A percentile compares a stretch with the other conserved stretches of the same genome.
Conservation (phyloP, 108 stramenopile genomes). For the Pelagomonas calceolata region DNA sequence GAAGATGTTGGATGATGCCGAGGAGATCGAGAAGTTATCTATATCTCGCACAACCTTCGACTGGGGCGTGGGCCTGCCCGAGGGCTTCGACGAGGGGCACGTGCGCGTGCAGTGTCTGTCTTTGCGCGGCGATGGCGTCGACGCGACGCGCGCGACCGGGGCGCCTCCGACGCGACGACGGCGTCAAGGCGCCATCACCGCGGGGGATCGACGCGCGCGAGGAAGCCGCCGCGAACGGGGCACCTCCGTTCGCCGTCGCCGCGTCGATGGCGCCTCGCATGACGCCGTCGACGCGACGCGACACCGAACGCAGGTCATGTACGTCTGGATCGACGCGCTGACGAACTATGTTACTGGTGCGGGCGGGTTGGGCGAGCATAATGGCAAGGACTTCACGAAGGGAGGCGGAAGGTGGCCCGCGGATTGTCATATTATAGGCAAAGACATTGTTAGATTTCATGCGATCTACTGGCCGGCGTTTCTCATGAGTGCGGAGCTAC, state of each 20-base stretch:
- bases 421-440: slow-evolving; percentile 88
- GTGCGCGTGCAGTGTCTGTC: no score
- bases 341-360: slow-evolving; percentile 90
- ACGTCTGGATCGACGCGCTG: slow-evolving; percentile 98
- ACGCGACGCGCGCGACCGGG: no score
- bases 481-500: slow-evolving; percentile 83
- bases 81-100: slow-evolving; percentile 72
- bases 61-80: slow-evolving; percentile 91
- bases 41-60: slow-evolving; percentile 88
- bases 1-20: slow-evolving; percentile 52
- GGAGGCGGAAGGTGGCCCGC: slow-evolving; percentile 76
- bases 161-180: no score
- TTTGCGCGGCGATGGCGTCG: no score
- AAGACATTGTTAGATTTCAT: slow-evolving; percentile 98
- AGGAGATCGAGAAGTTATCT: slow-evolving; percentile 73
- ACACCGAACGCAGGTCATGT: slow-evolving; percentile 98
- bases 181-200: no score
- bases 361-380: slow-evolving; percentile 56
- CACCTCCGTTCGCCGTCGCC: no score
- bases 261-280: no score
- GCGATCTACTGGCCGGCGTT: slow-evolving; percentile 97
- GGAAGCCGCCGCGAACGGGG: no score
- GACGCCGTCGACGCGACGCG: no score
- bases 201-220: no score
- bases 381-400: neutral